phyloP scores from a whole-genome alignment of 768 basidiomycete genomes.

The Gautieria morchelliformis region DNA sequence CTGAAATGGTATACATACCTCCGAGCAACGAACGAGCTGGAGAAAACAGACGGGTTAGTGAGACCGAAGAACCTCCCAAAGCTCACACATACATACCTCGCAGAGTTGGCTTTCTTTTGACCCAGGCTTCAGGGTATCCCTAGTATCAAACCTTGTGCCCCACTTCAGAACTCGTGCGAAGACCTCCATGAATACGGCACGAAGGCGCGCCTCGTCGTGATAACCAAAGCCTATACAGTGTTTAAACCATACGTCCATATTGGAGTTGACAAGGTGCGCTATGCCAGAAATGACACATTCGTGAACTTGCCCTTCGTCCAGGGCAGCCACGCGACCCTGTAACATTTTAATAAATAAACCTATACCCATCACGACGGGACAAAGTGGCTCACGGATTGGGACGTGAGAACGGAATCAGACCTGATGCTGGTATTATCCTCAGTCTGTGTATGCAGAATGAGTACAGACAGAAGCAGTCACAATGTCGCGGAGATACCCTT shows the following conservation, averaged over 20 bases:
- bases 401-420: not conserved
- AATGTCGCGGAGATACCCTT: not conserved
- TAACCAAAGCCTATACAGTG: constrained; percentile 77
- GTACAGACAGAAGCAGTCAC: not conserved
- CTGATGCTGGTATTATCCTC: not conserved
- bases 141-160: constrained; percentile 67
- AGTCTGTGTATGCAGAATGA: not conserved
- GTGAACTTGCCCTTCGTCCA: constrained; percentile 34
- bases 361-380: not conserved
- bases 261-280: constrained; percentile 70
- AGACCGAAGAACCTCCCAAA: too few species aligned
- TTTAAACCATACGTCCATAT: constrained; percentile 82
- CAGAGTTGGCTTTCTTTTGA: not conserved
- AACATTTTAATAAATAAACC: not conserved
- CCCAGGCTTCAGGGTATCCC: constrained; percentile 27
- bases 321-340: not conserved
- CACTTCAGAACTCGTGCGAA: constrained; percentile 73
- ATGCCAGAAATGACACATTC: constrained; percentile 73
- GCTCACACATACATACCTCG: not conserved
- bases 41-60: not conserved
- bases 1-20: constrained; percentile 31
- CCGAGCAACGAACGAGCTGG: constrained; percentile 63
- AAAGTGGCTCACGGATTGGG: not conserved
- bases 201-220: constrained; percentile 55
- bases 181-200: constrained; percentile 75